Evolutionary conservation across 2,329 filamentous ascomycete genomes (phyloP).

Genomic region (Trichoderma atroviride): DNA sequence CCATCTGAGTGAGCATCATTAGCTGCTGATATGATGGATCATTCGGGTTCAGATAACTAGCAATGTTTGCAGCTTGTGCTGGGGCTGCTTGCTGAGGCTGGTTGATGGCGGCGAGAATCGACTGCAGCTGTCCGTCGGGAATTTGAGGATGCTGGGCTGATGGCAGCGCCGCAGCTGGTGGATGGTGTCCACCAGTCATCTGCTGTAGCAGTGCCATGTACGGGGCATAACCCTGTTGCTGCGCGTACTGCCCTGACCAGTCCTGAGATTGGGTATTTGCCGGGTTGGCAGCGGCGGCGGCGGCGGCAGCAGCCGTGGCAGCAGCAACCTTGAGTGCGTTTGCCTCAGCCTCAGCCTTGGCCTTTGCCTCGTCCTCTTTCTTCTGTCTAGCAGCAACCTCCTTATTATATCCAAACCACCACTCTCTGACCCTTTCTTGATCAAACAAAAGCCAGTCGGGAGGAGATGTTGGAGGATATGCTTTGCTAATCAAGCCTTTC

Average conservation of each 20-base stretch:
- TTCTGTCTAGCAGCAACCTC: slow-evolving; percentile 45
- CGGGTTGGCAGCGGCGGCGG: slow-evolving; percentile 22
- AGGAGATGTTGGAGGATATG: slow-evolving; percentile 54
- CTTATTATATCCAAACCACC: slow-evolving; percentile 54
- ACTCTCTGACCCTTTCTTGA: slow-evolving; percentile 52
- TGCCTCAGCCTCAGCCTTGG: slow-evolving; percentile 40
- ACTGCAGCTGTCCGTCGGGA: slow-evolving; percentile 46
- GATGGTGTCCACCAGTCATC: slow-evolving; percentile 42
- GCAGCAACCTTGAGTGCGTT: slow-evolving; percentile 36
- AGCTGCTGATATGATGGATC: slow-evolving; percentile 47
- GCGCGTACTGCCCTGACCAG: slow-evolving; percentile 37
- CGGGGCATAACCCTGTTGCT: slow-evolving; percentile 41
- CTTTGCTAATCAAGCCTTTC: slow-evolving; percentile 47
- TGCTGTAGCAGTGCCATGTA: slow-evolving; percentile 49
- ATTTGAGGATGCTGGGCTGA: slow-evolving; percentile 35
- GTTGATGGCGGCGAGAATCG: slow-evolving; percentile 48
- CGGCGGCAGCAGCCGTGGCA: slow-evolving; percentile 27
- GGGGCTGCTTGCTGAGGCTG: slow-evolving; percentile 38
- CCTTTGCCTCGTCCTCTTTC: slow-evolving; percentile 43
- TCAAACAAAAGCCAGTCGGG: slow-evolving; percentile 56
- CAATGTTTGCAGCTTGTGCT: slow-evolving; percentile 29
- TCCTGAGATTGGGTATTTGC: slow-evolving; percentile 31
- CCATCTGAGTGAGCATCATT: slow-evolving; percentile 44
- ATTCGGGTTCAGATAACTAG: slow-evolving; percentile 41
- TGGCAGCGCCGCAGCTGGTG: slow-evolving; percentile 23